Base-by-base conservation (phyloP, 441 rosid species). In the Theobroma grandiflorum region DNA sequence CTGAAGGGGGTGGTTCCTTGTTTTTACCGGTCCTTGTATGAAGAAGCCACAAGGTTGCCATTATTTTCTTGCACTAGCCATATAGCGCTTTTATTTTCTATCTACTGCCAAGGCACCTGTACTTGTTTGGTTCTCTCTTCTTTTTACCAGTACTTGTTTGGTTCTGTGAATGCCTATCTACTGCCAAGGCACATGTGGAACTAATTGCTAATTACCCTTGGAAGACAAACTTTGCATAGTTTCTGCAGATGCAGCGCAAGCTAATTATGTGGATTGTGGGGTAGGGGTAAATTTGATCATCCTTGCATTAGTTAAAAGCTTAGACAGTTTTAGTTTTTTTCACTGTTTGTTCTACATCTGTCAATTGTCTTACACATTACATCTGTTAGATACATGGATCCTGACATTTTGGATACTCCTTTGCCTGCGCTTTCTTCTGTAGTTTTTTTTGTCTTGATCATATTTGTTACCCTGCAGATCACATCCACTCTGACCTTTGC, bases 401-500 rank as follows among this genome's bases (percentile, higher is more conserved):
- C 14, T 55, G 12, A 59, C n/a, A 47, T 67, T 70, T 31, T 6
- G 3, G 57, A 26, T 0, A 6, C 10, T 18, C 4, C 52, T 35
- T 9, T 10, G 12, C 20, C 67, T 22, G 15, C 64, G 9, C 18
- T 4, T 10, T 31, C 6, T 47, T 47, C 18, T 40, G 42, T 42
- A 61, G 35, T 52, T 58, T 35, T 50, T 73, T 53, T 38, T 49
- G 8, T 22, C 35, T 55, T 61, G 67, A 45, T 7, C 35, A 42
- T 68, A 58, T 47, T 55, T 31, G 15, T 55, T 73, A 74, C 50
- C 58, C 18, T 84, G 89, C 92, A 93, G 97, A 87, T 93, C 76
- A 88, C 92, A 57, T 93, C 97, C 69, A 91, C 93, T 12, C 90
- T 93, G 62, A 86, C 83, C 18, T 93, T 90, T 80, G 94, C 97